These are phyloP conservation scores for Chenopodium quinoa DNA, from an alignment of 148 eudicot species.

Conservation along the genomic window DNA sequence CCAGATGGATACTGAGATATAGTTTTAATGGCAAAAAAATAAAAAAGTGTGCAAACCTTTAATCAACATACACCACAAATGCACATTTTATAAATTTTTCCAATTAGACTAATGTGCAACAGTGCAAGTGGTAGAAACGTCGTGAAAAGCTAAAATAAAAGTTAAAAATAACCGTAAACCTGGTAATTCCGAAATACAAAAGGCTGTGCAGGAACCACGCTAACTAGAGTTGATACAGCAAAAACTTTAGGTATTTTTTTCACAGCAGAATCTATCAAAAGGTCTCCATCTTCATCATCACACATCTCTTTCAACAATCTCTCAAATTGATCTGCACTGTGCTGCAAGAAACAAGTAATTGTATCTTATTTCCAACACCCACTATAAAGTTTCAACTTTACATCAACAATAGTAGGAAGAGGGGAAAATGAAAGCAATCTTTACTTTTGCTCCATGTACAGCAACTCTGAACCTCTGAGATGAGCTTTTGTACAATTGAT, in stretches of 20 bases:
- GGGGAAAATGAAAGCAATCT: conserved; percentile 15
- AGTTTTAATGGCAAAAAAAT: background rate
- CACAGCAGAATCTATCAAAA: conserved; percentile 89
- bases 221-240: conserved; percentile 91
- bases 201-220: conserved; percentile 89
- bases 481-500: conserved; percentile 96
- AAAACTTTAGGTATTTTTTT: conserved; percentile 87
- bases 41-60: background rate
- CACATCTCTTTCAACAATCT: conserved; percentile 94
- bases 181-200: conserved; percentile 97
- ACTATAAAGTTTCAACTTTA: conserved; percentile 13
- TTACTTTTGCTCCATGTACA: conserved; percentile 98
- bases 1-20: conserved; percentile 89
- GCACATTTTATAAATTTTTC: background rate
- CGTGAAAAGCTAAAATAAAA: background rate
- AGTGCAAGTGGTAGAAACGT: background rate
- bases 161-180: conserved; percentile 38
- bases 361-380: conserved; percentile 19
- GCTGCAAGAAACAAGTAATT: conserved; percentile 64
- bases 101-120: background rate
- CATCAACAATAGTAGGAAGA: background rate
- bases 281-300: conserved; percentile 94
- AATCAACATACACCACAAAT: conserved; percentile 3
- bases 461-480: conserved; percentile 97
- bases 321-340: conserved; percentile 99